Evolutionary conservation across 257 asterid species (phyloP), one percentile per base, ranked within the genome.

Genomic region (Solanum chiquidenum): DNA sequence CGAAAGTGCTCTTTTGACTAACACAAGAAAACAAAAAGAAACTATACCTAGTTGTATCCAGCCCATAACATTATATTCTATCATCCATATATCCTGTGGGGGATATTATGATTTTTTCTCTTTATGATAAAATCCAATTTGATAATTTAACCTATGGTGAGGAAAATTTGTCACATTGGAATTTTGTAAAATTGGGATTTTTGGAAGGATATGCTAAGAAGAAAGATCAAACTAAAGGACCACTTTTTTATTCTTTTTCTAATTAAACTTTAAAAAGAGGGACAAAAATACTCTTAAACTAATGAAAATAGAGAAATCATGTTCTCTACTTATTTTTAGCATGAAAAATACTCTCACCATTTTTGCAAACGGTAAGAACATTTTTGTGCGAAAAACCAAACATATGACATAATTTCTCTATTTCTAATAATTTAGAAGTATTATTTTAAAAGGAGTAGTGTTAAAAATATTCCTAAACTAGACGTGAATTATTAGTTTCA

Each of bases 181-280:
- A 42, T 89, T 86, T 87, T 76, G 69, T 31, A 73, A 16, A 60
- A 87, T 86, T 86, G 86, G 86, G 68, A 90, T 66, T 90, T 88
- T 86, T 90, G 90, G 88, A 89, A 90, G 86, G 89, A 87, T 49
- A 49, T 86, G 89, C 90, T 38, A 74, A 14, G 72, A 35, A 12
- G 49, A 33, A 84, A 66, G 58, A 13, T 20, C 64, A 44, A 14
- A 49, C 5, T 49, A 42, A 55, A 34, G 75, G 49, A 83, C 55
- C 86, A 52, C 83, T 44, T 42, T 85, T 66, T 29, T 3, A 0
- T 38, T 25, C 25, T 88, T 87, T 60, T 60, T 23, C 25, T 21
- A 23, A 9, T 2, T 20, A 58, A 20, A 21, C 11, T 9, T 60
- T 4, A 4, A 66, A 27, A 27, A 6, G 2, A 25, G 9, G 35